Conservation (phyloP, 129 eudicot species). For the Rutidosis leptorrhynchoides region DNA sequence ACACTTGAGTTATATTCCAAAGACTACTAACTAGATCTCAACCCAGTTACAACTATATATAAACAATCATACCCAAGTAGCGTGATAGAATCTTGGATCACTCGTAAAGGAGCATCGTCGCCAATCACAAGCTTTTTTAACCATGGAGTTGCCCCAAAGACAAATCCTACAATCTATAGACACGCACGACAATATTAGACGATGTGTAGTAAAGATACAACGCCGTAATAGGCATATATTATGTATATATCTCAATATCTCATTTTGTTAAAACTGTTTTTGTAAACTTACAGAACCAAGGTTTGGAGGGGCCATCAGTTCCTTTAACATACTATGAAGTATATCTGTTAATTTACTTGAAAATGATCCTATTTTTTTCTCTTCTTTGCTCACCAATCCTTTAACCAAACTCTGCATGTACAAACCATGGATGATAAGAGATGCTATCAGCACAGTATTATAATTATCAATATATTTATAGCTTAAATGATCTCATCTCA, state of each 20-base stretch:
- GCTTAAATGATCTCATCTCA: background rate
- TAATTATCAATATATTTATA: background rate
- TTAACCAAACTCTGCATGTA: constrained; percentile 31
- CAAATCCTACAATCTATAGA: constrained; percentile 58
- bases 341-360: constrained; percentile 39
- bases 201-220: background rate
- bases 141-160: constrained; percentile 58
- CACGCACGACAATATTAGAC: background rate
- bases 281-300: constrained; percentile 63
- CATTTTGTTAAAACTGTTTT: background rate
- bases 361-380: constrained; percentile 20
- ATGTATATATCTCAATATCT: background rate
- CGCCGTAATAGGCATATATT: background rate
- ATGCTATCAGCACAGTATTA: background rate
- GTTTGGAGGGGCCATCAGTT: constrained; percentile 81
- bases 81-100: constrained; percentile 56
- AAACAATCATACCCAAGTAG: constrained; percentile 62
- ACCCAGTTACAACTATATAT: background rate
- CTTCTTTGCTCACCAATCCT: constrained; percentile 23
- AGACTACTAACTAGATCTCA: background rate
- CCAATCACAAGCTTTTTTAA: constrained; percentile 65
- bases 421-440: background rate
- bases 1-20: no score
- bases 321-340: constrained; percentile 46
- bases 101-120: constrained; percentile 64